phyloP scores from a whole-genome alignment of 2,329 filamentous ascomycete genomes.

The Cryphonectria carpinicola region DNA sequence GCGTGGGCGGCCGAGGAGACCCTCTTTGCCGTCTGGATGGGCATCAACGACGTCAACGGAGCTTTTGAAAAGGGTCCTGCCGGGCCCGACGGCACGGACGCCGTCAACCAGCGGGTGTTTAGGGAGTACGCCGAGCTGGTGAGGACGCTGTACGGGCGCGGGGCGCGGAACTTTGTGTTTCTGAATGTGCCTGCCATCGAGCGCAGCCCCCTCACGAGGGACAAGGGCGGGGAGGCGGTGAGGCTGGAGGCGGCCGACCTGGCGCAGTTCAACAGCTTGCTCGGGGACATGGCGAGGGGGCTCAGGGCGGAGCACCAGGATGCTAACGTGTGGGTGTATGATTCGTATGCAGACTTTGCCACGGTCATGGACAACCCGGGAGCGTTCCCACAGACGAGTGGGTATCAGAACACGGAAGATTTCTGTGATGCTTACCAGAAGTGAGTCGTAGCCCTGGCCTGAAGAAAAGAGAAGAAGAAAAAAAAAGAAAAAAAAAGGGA shows the following conservation, averaged over 20 bases:
- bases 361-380: constrained; percentile 55
- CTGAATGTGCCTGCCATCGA: constrained; percentile 63
- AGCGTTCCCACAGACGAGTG: constrained; percentile 47
- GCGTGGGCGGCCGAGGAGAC: constrained; percentile 43
- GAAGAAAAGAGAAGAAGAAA: too few relatives aligned
- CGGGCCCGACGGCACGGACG: constrained; percentile 35
- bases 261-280: constrained; percentile 53
- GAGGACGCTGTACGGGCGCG: constrained; percentile 51
- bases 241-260: constrained; percentile 49
- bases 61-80: constrained; percentile 41
- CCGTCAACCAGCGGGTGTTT: constrained; percentile 44
- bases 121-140: constrained; percentile 45
- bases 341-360: constrained; percentile 55
- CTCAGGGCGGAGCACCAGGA: constrained; percentile 31
- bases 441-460: constrained; percentile 40
- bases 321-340: constrained; percentile 56
- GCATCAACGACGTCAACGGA: constrained; percentile 60
- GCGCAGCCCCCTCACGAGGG: constrained; percentile 52
- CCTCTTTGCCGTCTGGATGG: constrained; percentile 56
- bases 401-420: constrained; percentile 57
- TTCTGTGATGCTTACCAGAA: constrained; percentile 60
- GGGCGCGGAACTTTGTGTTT: constrained; percentile 60
- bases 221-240: constrained; percentile 41
- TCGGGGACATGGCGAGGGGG: constrained; percentile 45
- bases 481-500: too few relatives aligned